Conservation (phyloP, 495 filamentous ascomycete species). For the Penicillium canescens region DNA sequence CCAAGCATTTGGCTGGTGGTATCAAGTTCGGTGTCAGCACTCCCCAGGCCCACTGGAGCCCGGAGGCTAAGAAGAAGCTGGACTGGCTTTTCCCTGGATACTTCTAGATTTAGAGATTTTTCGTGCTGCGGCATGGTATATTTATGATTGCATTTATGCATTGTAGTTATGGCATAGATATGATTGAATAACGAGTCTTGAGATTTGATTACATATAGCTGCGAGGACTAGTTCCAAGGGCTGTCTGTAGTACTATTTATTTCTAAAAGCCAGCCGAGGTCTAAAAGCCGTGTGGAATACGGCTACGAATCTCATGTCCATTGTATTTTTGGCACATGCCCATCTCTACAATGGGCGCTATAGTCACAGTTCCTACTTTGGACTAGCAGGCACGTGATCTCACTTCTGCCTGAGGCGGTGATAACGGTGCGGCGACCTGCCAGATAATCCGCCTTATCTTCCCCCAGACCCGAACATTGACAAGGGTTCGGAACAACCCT, state of each 20-base stretch:
- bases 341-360: too few relatives aligned
- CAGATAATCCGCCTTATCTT: constrained; percentile 23
- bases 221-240: too few relatives aligned
- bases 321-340: too few relatives aligned
- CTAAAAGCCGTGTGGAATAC: too few relatives aligned
- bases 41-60: constrained; percentile 59
- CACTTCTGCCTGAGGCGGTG: constrained; percentile 2
- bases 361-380: neutral
- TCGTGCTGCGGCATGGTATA: neutral
- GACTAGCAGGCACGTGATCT: neutral
- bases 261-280: too few relatives aligned
- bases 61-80: constrained; percentile 67
- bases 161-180: constrained; percentile 4
- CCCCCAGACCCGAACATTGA: constrained; percentile 12
- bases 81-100: constrained; percentile 73
- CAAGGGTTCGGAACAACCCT: neutral
- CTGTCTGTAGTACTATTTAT: too few relatives aligned
- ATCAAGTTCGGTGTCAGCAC: constrained; percentile 71
- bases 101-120: constrained; percentile 22
- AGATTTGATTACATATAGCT: neutral
- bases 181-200: neutral
- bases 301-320: too few relatives aligned
- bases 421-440: constrained; percentile 10
- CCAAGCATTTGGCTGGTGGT: constrained; percentile 56
- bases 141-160: constrained; percentile 1